Base-by-base conservation (phyloP, 441 rosid species). In the Populus hybrid region DNA sequence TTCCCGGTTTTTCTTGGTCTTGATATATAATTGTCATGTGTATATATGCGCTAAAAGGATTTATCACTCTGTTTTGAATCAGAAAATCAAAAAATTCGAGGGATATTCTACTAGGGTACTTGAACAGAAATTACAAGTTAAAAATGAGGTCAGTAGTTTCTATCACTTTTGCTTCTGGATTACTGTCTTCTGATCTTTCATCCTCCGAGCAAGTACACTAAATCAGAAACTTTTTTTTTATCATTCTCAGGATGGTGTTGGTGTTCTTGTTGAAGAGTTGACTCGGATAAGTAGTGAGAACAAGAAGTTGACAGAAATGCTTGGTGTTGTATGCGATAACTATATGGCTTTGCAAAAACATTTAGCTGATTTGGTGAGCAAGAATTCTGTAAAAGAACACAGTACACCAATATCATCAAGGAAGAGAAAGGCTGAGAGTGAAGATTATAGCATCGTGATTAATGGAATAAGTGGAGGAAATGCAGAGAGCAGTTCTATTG, bases 401-500 rank as follows among this genome's bases (percentile, higher is more conserved):
- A 29, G 5, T 7, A 73, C 77, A 9, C 50, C 28, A 69, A 2
- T 18, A 7, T 29, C 35, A 9, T 63, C 84, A 6, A 84, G 80
- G 77, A 88, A 93, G 80, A 86, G 93, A 82, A 87, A 87, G 77
- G 76, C 75, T 0, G 92, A 90, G 20, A 69, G 64, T 28, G 89
- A 85, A 9, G 83, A 86, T 68, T 42, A 77, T 59, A 69, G 69
- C 70, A 79, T 74, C 42, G 69, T 82, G 64, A 77, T 78, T 65
- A 24, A 2, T 56, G 84, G 85, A 20, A 33, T 76, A 0, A 42
- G 38, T 28, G 68, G 69, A 71, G 38, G 70, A 68, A 74, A 69
- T 36, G 66, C 89, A 0, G 94, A 92, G 78, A 85, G 87, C 82
- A 88, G 93, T 82, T 93, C 91, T n/a, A 89, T 89, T 21, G 96